Percentiles rank a stretch among this genome's conserved stretches.
Conservation (phyloP, 2,329 filamentous ascomycete species). For the Hypoxylon sp. region DNA sequence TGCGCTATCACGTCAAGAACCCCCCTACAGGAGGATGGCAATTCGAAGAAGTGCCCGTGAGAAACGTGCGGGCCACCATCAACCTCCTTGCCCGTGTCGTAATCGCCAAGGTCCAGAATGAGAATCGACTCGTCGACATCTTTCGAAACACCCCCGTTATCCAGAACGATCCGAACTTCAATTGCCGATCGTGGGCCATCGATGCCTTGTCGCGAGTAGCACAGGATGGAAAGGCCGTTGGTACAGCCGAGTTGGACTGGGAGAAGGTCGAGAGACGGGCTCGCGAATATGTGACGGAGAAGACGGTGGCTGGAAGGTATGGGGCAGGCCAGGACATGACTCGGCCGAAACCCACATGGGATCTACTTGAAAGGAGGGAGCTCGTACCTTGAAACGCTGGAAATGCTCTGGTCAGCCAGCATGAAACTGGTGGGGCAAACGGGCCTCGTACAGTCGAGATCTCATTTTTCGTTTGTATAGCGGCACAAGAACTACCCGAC, state of each 20-base stretch:
- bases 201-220: constrained; percentile 55
- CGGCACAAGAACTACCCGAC: not conserved
- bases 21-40: constrained; percentile 41
- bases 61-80: constrained; percentile 45
- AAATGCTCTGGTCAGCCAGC: not conserved
- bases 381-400: constrained; percentile 35
- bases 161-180: constrained; percentile 56
- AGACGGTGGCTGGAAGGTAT: constrained; percentile 50
- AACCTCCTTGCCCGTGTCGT: constrained; percentile 57
- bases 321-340: constrained; percentile 16
- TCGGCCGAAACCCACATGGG: constrained; percentile 53
- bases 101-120: constrained; percentile 59
- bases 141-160: constrained; percentile 54
- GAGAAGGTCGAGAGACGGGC: constrained; percentile 54
- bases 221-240: constrained; percentile 57
- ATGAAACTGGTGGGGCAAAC: not conserved
- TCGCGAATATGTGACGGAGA: constrained; percentile 56
- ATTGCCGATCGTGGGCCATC: constrained; percentile 59
- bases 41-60: constrained; percentile 22
- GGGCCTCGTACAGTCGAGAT: not conserved
- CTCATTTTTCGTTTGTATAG: not conserved
- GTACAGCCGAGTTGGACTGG: constrained; percentile 59
- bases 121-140: constrained; percentile 53
- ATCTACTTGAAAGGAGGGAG: constrained; percentile 51
- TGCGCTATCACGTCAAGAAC: constrained; percentile 56